Conservation (phyloP, 805 yeast species). For the Kuraishia cidri region DNA sequence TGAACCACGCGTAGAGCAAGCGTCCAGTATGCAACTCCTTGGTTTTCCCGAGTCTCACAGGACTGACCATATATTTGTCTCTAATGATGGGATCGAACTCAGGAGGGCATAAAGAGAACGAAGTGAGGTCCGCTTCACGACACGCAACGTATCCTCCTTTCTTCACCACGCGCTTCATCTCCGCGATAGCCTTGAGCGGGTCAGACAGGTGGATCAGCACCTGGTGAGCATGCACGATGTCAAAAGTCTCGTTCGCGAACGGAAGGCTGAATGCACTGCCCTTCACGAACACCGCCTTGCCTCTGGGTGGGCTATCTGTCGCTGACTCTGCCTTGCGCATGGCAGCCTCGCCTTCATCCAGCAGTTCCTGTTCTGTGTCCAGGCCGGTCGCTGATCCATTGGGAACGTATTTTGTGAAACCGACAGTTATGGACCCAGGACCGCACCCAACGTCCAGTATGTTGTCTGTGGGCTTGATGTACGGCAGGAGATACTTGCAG, state of each 20-base stretch:
- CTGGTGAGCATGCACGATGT: constrained; percentile 28
- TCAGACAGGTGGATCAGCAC: constrained; percentile 26
- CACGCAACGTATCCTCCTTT: constrained; percentile 22
- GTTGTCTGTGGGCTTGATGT: constrained; percentile 14
- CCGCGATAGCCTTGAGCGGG: constrained; percentile 22
- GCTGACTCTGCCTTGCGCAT: constrained; percentile 10
- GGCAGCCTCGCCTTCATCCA: constrained; percentile 9
- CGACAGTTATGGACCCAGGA: constrained; percentile 29
- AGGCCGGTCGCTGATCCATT: constrained; percentile 20
- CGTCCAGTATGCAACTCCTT: background rate
- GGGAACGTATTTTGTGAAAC: constrained; percentile 19
- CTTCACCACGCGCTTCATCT: constrained; percentile 26
- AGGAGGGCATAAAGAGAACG: constrained; percentile 4
- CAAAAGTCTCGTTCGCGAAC: constrained; percentile 25
- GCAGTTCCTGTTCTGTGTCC: constrained; percentile 20
- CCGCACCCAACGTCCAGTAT: constrained; percentile 34
- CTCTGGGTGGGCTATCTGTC: constrained; percentile 19
- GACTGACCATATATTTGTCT: background rate
- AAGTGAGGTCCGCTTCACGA: constrained; percentile 19
- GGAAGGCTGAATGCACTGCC: constrained; percentile 23
- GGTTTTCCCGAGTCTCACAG: background rate
- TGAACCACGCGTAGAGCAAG: background rate
- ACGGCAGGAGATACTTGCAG: constrained; percentile 15
- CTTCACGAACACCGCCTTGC: constrained; percentile 11
- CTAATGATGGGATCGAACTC: background rate